phyloP scores from a whole-genome alignment of 2,329 filamentous ascomycete species.

The Blumeria hordei region DNA sequence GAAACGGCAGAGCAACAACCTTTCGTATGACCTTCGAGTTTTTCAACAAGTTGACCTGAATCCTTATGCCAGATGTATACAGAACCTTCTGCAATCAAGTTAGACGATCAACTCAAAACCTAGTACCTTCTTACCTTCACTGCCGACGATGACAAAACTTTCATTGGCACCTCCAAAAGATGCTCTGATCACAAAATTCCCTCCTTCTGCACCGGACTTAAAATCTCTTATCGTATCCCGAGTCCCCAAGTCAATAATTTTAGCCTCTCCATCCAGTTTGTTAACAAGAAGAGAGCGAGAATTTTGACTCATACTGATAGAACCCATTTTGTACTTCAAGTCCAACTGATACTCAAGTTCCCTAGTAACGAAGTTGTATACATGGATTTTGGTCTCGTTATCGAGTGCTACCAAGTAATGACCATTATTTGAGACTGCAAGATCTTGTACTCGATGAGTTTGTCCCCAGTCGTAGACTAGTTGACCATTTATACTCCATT shows the following conservation, averaged over 20 bases:
- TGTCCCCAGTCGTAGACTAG: constrained; percentile 40
- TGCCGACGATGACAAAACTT: constrained; percentile 77
- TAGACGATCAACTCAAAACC: background rate
- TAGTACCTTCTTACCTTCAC: constrained; percentile 40
- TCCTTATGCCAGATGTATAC: constrained; percentile 84
- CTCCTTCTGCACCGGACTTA: constrained; percentile 47
- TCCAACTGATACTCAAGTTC: constrained; percentile 54
- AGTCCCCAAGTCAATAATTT: constrained; percentile 54
- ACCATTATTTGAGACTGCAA: constrained; percentile 63
- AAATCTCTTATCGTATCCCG: constrained; percentile 47
- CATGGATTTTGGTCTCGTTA: constrained; percentile 42
- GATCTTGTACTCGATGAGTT: constrained; percentile 56
- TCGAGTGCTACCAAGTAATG: constrained; percentile 59
- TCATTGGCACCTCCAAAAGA: constrained; percentile 75
- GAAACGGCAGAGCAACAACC: constrained; percentile 67
- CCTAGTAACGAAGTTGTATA: constrained; percentile 58
- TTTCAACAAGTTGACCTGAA: constrained; percentile 51
- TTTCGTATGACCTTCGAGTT: constrained; percentile 46
- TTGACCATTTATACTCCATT: constrained; percentile 43
- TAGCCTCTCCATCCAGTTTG: constrained; percentile 50
- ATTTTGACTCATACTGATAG: constrained; percentile 58
- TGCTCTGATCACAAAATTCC: constrained; percentile 56
- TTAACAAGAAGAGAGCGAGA: constrained; percentile 67
- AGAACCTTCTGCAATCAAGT: constrained; percentile 24
- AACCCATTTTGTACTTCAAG: constrained; percentile 46